A percentile compares a stretch with the other conserved stretches of the same genome.
These are phyloP conservation scores for Ocimum tenuiflorum DNA, from an alignment of 257 asterid species.

Conservation along the genomic window DNA sequence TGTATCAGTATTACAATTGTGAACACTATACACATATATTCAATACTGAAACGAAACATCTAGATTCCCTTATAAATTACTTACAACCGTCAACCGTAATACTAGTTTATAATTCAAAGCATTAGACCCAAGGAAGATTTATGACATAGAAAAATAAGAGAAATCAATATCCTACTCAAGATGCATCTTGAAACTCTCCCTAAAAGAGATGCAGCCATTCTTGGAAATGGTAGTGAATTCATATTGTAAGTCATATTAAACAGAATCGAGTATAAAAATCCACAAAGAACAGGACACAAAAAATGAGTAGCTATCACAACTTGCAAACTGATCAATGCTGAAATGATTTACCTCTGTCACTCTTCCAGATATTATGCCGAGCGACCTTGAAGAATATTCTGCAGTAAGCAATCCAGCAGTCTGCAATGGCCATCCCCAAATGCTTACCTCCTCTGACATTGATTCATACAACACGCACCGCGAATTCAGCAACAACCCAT, in stretches of 20 bases:
- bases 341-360: conserved; percentile 46
- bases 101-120: neutral
- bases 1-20: too few species aligned
- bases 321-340: neutral
- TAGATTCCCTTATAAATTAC: neutral
- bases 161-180: neutral
- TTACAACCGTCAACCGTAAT: neutral
- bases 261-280: neutral
- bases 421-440: conserved; percentile 92
- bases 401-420: conserved; percentile 65
- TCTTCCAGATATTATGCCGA: conserved; percentile 52
- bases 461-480: conserved; percentile 46
- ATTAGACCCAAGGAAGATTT: neutral
- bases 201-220: neutral
- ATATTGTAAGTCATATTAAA: neutral
- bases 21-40: too few species aligned
- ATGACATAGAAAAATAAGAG: neutral
- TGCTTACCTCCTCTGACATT: conserved; percentile 46
- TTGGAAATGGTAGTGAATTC: neutral
- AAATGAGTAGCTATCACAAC: neutral
- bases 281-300: neutral
- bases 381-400: conserved; percentile 43
- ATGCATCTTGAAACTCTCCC: neutral
- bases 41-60: neutral
- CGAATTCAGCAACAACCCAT: conserved; percentile 52